Base-by-base conservation (phyloP, 179 eudicot genomes). In the Heliamphora pulchella region DNA sequence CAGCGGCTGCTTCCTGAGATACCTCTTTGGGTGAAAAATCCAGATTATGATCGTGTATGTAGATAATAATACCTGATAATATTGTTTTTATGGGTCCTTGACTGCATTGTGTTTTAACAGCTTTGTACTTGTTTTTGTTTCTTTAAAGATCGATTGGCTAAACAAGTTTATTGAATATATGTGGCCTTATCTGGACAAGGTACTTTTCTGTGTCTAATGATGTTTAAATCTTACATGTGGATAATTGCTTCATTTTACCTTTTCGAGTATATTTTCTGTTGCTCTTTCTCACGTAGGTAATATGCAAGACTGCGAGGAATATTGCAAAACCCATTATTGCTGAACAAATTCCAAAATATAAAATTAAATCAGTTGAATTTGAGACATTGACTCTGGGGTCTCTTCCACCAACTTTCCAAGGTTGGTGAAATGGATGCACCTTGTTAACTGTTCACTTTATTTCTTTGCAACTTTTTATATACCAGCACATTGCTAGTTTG, bases 111-210 rank as follows among this genome's bases (percentile, higher is more conserved):
- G 13, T 44, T 68, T 63, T 71, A 71, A 48, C 47, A 59, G 50
- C 13, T 53, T 57, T 58, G 18, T 58, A 20, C 72, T 79, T 54
- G 70, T 50, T 77, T 17, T 59, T 67, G 44, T 86, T 83, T 58
- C 80, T 57, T 77, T 81, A 76, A 78, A 93, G 96, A 79, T 93
- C 87, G 94, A 91, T 74, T 93, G 96, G 97, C 87, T 93, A 77
- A 93, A 93, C 91, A 91, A 87, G 68, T 75, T 75, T 44, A 75
- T 91, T 62, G 89, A 86, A 7, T 69, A 72, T 61, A 91, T 91
- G 97, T 93, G 97, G 96, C 96, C 97, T 78, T 90, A 86, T 72
- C 82, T 93, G 70, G 96, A 91, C 88, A 93, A 89, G 92, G 95
- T 93, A 90, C 54, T 13, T 59, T 77, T 39, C 10, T 1, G 20